Base-by-base conservation (phyloP, 2,329 filamentous ascomycete species). In the Seiridium unicorne region DNA sequence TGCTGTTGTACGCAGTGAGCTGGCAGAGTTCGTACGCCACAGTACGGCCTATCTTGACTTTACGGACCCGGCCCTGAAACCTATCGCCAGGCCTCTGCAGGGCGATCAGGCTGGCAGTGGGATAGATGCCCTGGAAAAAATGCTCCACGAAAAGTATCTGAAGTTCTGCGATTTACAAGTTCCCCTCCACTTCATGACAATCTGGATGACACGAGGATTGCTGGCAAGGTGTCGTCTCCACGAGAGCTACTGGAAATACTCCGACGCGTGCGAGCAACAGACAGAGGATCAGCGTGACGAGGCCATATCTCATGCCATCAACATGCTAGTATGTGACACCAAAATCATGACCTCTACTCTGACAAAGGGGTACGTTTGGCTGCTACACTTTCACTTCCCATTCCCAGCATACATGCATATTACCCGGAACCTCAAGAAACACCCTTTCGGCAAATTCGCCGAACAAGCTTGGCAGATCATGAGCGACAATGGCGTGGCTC, bases 211-310 rank as follows among this genome's bases (percentile, higher is more conserved):
- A 1, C 64, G 83, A 9, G 70, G 64, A 0, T 72, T 75, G 4
- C 59, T 89, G 3, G 79, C 84, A 0, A 84, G 79, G 65, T 70
- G 62, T 51, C 78, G 74, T 1, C 76, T 89, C 0, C 60, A 86
- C 55, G 79, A 85, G 54, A 72, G 81, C 59, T 79, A 81, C 59
- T 72, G 75, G 0, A 71, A 32, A 49, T 65, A 26, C 18, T 26
- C 18, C 18, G 18, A 26, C 18, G 18, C 18, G 18, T 26, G 18
- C 18, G 18, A 26, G 18, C 18, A 26, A 26, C 18, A 26, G 2
- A 26, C 18, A 26, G 76, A 47, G 56, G 61, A 60, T 0, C 44
- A 72, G 18, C 18, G 18, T 26, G 18, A 26, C 18, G 18, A 26
- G 2, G 18, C 18, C 18, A 26, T 26, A 1, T 26, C 18, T 26